Evolutionary conservation across 306 rosid genomes (phyloP).

Genomic region (Purshia tridentata): DNA sequence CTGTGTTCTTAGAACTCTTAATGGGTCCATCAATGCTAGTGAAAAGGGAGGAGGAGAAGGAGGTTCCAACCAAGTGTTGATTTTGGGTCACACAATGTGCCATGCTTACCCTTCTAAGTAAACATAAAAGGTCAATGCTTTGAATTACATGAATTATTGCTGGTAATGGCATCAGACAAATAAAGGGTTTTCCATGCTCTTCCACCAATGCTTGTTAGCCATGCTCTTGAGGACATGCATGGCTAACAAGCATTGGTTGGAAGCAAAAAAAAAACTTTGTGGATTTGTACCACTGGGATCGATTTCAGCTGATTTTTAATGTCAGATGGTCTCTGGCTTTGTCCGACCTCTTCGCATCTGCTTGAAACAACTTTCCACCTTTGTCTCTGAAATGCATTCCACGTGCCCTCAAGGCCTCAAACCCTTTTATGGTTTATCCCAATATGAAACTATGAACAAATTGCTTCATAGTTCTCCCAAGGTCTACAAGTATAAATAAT

Average conservation of each 20-base stretch:
- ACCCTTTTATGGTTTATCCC: constrained; percentile 15
- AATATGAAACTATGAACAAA: not conserved
- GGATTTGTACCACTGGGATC: constrained; percentile 17
- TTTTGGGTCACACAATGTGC: constrained; percentile 18
- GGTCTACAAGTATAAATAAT: not conserved
- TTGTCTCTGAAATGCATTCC: constrained; percentile 63
- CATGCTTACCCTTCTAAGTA: constrained; percentile 26
- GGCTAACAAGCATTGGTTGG: constrained; percentile 21
- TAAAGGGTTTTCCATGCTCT: constrained; percentile 5
- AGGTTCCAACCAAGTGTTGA: not conserved
- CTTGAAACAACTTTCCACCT: constrained; percentile 35
- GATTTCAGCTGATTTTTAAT: not conserved
- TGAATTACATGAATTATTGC: constrained; percentile 29
- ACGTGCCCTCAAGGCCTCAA: constrained; percentile 61
- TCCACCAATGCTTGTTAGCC: constrained; percentile 31
- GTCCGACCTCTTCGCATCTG: constrained; percentile 27
- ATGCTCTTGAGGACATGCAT: constrained; percentile 21
- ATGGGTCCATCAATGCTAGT: constrained; percentile 19
- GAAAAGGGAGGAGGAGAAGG: constrained; percentile 4
- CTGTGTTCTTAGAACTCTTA: constrained; percentile 14
- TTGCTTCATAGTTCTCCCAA: constrained; percentile 19
- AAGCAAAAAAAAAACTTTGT: not conserved
- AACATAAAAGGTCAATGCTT: constrained; percentile 27
- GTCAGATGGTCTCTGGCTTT: constrained; percentile 26
- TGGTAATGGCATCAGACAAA: constrained; percentile 26